These are phyloP conservation scores for Globisporangium ultimum DNA, from an alignment of 352 stramenopile genomes.

Conservation along the genomic window DNA sequence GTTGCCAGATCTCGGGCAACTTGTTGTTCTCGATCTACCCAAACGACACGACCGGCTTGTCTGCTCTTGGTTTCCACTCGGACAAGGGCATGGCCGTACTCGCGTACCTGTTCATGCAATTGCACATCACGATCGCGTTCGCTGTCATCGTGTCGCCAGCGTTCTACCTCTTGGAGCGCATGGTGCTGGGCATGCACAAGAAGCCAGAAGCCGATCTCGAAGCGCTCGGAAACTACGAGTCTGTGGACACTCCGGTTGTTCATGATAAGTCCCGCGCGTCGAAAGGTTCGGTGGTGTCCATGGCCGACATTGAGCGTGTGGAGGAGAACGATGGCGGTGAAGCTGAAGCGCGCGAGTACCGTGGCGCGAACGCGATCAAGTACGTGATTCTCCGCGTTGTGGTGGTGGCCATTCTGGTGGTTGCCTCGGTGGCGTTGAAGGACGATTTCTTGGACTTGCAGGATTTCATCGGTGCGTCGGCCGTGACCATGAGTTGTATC, in stretches of 20 bases:
- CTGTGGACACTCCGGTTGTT: not conserved
- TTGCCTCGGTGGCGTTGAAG: conserved; percentile 15
- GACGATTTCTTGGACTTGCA: conserved; percentile 21
- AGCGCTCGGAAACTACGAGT: not conserved
- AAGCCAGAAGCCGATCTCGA: not conserved
- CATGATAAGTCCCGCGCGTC: not conserved
- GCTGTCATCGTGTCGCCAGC: conserved; percentile 20
- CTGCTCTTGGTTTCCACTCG: conserved; percentile 23
- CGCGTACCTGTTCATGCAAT: too few relatives aligned
- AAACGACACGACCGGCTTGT: conserved; percentile 14
- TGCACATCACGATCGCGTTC: conserved; percentile 39
- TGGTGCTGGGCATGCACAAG: conserved; percentile 26
- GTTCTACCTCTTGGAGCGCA: conserved; percentile 23
- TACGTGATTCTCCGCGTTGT: conserved; percentile 16
- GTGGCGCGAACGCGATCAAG: conserved; percentile 14
- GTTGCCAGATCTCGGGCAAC: conserved; percentile 51
- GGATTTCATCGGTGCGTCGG: conserved; percentile 25
- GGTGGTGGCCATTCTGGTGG: conserved; percentile 16
- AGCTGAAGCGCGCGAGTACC: conserved; percentile 6
- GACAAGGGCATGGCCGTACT: conserved; percentile 24
- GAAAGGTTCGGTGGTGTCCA: conserved; percentile 12
- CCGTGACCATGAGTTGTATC: conserved; percentile 23
- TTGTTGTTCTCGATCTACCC: conserved; percentile 12
- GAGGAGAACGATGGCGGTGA: conserved; percentile 2
- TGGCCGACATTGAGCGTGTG: conserved; percentile 6